Evolutionary conservation across 2,329 filamentous ascomycete genomes (phyloP), one percentile per base, ranked within the genome.

Genomic region (Cordyceps tenuipes): DNA sequence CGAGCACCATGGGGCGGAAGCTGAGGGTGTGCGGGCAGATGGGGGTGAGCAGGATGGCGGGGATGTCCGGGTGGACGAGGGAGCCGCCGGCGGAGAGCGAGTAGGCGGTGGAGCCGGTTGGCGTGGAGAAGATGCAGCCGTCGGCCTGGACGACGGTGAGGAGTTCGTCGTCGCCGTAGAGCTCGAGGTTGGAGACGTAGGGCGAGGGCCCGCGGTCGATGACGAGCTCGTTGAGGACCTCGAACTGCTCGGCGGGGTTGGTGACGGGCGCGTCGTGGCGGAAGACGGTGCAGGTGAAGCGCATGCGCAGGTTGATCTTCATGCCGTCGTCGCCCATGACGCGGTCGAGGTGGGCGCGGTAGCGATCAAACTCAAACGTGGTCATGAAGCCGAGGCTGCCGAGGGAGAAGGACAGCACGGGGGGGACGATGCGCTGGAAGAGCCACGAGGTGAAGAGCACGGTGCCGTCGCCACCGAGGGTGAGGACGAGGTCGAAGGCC

Each of bases 21-120:
- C 91, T 96, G 17, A 99, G 81, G 0, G 93, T 97, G 71, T 99
- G 94, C 9, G 94, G 94, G 75, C 94, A 99, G 73, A 99, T 97
- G 21, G 94, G 94, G 0, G 94, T 99, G 59, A 99, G 84, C 47
- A 97, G 86, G 67, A 99, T 97, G 66, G 92, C 94, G 15, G 94
- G 94, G 62, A 99, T 96, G 70, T 96, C 93, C 0, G 94, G 94
- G 71, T 97, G 93, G 61, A 97, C 93, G 50, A 99, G 86, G 23
- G 91, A 95, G 67, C 94, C 94, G 62, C 94, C 94, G 17, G 94
- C 94, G 12, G 92, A 97, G 34, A 99, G 85, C 2, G 92, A 97
- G 73, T 99, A 99, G 34, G 94, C 94, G 3, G 94, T 99, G 62
- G 88, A 91, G 61, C 89, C 94, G 34, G 94, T 99, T 1, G 94